Conservation (phyloP, 1,139 yeast species). For the Geotrichum klebahnii region DNA sequence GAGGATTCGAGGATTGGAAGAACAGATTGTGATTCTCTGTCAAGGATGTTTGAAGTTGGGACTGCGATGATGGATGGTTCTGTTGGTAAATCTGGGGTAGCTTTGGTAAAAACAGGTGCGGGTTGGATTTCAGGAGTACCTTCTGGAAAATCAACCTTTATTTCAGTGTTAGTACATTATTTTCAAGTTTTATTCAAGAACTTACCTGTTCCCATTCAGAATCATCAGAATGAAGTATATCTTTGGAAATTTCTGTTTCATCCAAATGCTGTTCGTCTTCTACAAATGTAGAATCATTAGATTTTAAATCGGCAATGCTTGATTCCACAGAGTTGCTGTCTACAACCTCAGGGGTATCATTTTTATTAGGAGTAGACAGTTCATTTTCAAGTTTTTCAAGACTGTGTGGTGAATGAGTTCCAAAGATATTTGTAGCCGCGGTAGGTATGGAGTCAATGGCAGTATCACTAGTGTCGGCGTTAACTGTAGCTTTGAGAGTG, state of each 20-base stretch:
- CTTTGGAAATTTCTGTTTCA: not conserved
- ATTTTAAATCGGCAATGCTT: not conserved
- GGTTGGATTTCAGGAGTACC: not conserved
- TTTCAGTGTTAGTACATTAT: not conserved
- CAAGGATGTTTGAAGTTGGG: no score
- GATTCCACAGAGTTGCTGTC: conserved; percentile 1
- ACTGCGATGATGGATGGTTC: not conserved
- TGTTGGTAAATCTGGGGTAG: not conserved
- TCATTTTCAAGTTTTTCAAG: not conserved
- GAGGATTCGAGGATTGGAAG: not conserved
- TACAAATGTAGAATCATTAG: conserved; percentile 3
- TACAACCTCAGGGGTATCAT: not conserved
- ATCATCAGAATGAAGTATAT: not conserved
- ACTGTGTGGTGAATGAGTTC: not conserved
- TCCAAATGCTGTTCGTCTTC: not conserved
- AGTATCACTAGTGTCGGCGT: not conserved
- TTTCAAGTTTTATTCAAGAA: not conserved
- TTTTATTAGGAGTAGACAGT: not conserved
- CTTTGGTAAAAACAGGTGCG: not conserved
- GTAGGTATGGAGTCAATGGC: not conserved
- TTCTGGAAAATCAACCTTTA: not conserved
- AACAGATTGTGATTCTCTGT: not conserved
- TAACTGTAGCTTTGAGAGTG: not conserved
- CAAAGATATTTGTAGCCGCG: not conserved
- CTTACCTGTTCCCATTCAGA: conserved; percentile 5